A percentile compares a stretch with the other conserved stretches of the same genome.
Evolutionary conservation across 2,329 filamentous ascomycete genomes (phyloP).

Genomic region (Emericellopsis atlantica): DNA sequence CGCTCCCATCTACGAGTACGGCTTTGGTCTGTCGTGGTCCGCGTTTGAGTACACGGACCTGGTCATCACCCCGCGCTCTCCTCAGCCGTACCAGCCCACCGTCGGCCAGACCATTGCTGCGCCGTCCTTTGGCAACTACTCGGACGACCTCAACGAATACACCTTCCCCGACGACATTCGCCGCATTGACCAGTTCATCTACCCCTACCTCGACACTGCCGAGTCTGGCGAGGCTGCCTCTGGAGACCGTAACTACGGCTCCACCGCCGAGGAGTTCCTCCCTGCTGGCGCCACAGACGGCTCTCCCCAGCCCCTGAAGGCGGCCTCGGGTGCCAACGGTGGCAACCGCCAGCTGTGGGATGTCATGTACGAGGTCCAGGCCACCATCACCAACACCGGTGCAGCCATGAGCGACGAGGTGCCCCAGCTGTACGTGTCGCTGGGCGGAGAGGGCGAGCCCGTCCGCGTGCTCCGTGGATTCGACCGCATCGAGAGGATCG

Average conservation of each 20-base stretch:
- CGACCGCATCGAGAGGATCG: constrained; percentile 57
- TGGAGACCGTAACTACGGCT: constrained; percentile 45
- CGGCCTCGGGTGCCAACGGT: constrained; percentile 42
- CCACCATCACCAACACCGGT: constrained; percentile 62
- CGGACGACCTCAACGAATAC: constrained; percentile 51
- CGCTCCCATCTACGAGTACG: constrained; percentile 69
- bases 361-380: constrained; percentile 53
- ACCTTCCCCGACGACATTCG: constrained; percentile 50
- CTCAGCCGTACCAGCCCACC: constrained; percentile 42
- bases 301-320: constrained; percentile 39
- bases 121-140: constrained; percentile 51
- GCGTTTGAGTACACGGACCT: constrained; percentile 66
- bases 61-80: constrained; percentile 35
- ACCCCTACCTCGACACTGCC: constrained; percentile 60
- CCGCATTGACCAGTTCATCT: constrained; percentile 46
- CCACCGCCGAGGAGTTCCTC: constrained; percentile 43
- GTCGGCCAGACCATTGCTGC: constrained; percentile 50
- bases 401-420: constrained; percentile 54
- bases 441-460: constrained; percentile 66
- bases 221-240: constrained; percentile 28
- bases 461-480: constrained; percentile 62
- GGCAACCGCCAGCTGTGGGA: constrained; percentile 57
- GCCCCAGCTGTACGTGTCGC: constrained; percentile 65
- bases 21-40: constrained; percentile 70
- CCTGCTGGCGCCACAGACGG: constrained; percentile 44